Base-by-base conservation (phyloP, 495 filamentous ascomycete species). In the Talaromyces wortmannii region DNA sequence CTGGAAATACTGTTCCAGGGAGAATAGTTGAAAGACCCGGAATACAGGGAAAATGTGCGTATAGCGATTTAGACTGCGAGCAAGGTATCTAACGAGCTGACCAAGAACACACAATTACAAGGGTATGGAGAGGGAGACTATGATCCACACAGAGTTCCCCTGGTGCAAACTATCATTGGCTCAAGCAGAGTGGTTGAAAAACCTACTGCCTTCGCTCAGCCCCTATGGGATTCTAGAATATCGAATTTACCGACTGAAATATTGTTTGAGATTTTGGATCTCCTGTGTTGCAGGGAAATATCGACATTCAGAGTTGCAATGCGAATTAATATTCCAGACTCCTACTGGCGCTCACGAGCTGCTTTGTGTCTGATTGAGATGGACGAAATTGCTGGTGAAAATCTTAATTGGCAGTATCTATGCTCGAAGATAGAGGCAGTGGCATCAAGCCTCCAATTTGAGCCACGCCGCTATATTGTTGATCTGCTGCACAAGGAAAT, bases 311-410 rank as follows among this genome's bases (percentile, higher is more conserved):
- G 23, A 13, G 16, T 32, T n/a, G 48, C 23, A 12, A 13, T 50
- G 18, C 48, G 30, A 50, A 50, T 50, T 12, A 30, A 4, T 31
- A 50, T 50, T 50, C 11, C 48, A 32, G 48, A 50, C 12, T 16
- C 11, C 48, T 50, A 50, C 30, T 50, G 48, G 48, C 10, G 48
- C 48, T 32, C 48, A 50, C 48, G 48, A 32, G 23, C 48, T 50
- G 18, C 48, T 50, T 32, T 32, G 29, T 5, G 2, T 2, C 6
- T 50, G 11, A 50, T 32, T 50, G 48, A 50, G 48, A 31, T 50
- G 10, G 2, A 50, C 30, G 48, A 50, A 50, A 50, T 50, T 50
- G 48, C 30, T 50, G 48, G 16, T 3, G 48, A 50, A 12, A 12
- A 32, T 32, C 48, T 50, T 15, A 50, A 50, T 31, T 50, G 48